Percentiles rank a stretch among this genome's conserved stretches.
Evolutionary conservation across 768 basidiomycete genomes (phyloP).

Genomic region (Boletus subparvulus): DNA sequence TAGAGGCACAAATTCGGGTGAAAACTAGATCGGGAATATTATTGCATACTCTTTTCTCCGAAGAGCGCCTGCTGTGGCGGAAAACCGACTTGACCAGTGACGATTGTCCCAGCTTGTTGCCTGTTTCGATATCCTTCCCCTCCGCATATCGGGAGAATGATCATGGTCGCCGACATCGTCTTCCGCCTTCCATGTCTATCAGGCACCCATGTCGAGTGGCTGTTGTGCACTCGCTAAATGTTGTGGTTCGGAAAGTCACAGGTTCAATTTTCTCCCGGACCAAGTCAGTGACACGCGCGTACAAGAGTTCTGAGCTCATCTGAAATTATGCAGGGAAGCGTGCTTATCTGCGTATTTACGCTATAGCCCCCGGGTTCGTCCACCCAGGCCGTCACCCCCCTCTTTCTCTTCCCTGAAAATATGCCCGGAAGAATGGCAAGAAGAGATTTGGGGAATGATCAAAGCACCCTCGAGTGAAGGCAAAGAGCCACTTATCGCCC

Average conservation of each 20-base stretch:
- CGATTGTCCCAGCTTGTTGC: slow-evolving; percentile 29
- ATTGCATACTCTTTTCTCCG: slow-evolving; percentile 22
- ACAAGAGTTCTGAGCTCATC: background rate
- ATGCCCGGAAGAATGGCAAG: slow-evolving; percentile 34
- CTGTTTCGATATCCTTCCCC: slow-evolving; percentile 32
- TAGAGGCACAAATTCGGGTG: slow-evolving; percentile 26
- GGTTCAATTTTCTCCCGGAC: slow-evolving; percentile 21
- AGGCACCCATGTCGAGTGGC: slow-evolving; percentile 22
- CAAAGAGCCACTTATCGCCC: slow-evolving; percentile 16
- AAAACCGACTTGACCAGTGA: slow-evolving; percentile 8
- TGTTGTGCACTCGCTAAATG: slow-evolving; percentile 26
- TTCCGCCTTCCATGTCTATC: slow-evolving; percentile 33
- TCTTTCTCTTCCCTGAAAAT: slow-evolving; percentile 27
- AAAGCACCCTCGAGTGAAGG: slow-evolving; percentile 5
- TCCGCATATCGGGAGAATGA: slow-evolving; percentile 24
- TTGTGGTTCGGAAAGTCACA: slow-evolving; percentile 23
- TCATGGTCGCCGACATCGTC: slow-evolving; percentile 20
- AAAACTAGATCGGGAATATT: slow-evolving; percentile 10
- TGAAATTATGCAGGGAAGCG: slow-evolving; percentile 17
- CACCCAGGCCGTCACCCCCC: slow-evolving; percentile 28
- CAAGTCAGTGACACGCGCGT: slow-evolving; percentile 17
- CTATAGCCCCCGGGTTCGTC: slow-evolving; percentile 33
- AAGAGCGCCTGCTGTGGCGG: slow-evolving; percentile 25
- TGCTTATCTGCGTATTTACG: slow-evolving; percentile 24
- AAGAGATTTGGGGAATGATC: slow-evolving; percentile 32